Evolutionary conservation across 805 yeast genomes (phyloP).

Genomic region (Crinitomyces ghanaensis): DNA sequence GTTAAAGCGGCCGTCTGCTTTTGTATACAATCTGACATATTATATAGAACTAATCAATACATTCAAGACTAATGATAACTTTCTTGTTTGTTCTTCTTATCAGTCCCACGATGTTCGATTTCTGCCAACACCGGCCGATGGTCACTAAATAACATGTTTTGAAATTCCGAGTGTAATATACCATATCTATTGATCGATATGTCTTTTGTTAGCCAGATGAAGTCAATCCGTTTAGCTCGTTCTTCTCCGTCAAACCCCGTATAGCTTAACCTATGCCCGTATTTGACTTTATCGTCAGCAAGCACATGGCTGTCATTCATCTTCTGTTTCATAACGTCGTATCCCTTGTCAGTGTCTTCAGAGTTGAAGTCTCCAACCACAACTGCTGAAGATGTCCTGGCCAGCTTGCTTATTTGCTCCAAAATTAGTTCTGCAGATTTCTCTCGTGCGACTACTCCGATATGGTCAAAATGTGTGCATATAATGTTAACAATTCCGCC

Average conservation of each 20-base stretch:
- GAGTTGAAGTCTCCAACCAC: slow-evolving; percentile 52
- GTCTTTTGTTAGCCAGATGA: slow-evolving; percentile 32
- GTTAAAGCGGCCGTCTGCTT: too few species aligned
- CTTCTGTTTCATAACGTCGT: slow-evolving; percentile 30
- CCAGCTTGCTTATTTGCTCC: slow-evolving; percentile 21
- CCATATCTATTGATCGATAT: slow-evolving; percentile 9
- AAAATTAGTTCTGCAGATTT: slow-evolving; percentile 36
- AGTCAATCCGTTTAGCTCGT: slow-evolving; percentile 28
- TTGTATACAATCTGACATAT: too few species aligned
- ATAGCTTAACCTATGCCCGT: slow-evolving; percentile 36
- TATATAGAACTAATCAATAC: too few species aligned
- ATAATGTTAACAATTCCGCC: slow-evolving; percentile 21
- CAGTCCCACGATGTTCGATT: too few species aligned
- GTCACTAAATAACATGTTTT: slow-evolving; percentile 9
- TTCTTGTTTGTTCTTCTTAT: too few species aligned
- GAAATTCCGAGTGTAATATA: slow-evolving; percentile 11
- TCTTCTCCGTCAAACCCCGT: slow-evolving; percentile 35
- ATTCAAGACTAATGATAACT: too few species aligned
- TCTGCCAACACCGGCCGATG: slow-evolving; percentile 14
- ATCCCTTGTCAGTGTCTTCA: slow-evolving; percentile 31
- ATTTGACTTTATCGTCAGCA: slow-evolving; percentile 19
- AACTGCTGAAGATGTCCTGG: slow-evolving; percentile 25
- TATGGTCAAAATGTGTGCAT: slow-evolving; percentile 43
- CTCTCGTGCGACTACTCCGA: slow-evolving; percentile 34
- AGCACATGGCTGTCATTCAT: slow-evolving; percentile 31